Conservation (phyloP, 1,284 basidiomycete genomes). For the Ganoderma multipileum region DNA sequence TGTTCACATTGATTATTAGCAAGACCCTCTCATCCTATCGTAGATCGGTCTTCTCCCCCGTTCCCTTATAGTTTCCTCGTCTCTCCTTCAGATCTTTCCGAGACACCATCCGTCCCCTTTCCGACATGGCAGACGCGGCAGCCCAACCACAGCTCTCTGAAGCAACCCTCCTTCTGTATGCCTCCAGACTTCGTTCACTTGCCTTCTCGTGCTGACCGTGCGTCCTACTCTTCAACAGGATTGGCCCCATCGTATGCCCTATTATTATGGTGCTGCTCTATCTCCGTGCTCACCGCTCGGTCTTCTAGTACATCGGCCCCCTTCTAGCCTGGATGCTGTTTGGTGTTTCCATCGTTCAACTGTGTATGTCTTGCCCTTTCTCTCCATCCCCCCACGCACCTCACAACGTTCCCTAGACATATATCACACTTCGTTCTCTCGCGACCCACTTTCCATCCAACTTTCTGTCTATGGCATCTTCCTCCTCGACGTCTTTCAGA, state of each 20-base stretch:
- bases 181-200: neutral
- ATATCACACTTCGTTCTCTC: conserved; percentile 16
- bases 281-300: neutral
- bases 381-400: neutral
- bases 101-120: neutral
- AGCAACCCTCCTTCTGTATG: neutral
- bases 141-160: neutral
- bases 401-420: neutral
- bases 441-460: conserved; percentile 12
- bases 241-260: neutral
- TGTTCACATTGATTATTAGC: neutral
- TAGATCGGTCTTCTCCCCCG: neutral
- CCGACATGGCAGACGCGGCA: neutral
- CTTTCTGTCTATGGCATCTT: conserved; percentile 19
- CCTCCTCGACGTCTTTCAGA: conserved; percentile 2
- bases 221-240: neutral
- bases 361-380: neutral
- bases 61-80: neutral
- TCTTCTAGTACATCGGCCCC: neutral
- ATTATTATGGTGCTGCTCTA: neutral
- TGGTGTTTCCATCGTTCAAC: neutral
- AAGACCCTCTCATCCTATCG: neutral
- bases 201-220: neutral
- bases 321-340: neutral
- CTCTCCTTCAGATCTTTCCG: neutral